Evolutionary conservation across 1,284 basidiomycete species (phyloP).

Genomic region (Trichosporon coremiiforme): DNA sequence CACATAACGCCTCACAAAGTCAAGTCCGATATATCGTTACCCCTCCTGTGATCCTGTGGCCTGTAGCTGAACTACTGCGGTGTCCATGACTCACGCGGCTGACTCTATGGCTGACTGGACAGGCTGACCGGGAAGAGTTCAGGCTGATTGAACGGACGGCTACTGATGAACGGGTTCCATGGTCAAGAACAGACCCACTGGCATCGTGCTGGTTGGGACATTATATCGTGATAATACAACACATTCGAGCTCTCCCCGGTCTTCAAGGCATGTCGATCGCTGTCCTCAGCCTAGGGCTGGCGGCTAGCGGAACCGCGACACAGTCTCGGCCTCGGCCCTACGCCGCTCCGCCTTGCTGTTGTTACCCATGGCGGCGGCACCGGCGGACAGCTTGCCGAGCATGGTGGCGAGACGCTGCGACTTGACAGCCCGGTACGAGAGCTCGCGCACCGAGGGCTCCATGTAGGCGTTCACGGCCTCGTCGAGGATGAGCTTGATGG

Average conservation of each 20-base stretch:
- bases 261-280: too few relatives aligned
- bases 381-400: conserved; percentile 72
- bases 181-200: not conserved
- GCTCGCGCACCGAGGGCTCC: conserved; percentile 69
- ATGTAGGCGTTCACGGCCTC: conserved; percentile 78
- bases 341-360: conserved; percentile 64
- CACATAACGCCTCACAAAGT: not conserved
- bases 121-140: too few relatives aligned
- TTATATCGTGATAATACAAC: not conserved
- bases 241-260: not conserved
- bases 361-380: conserved; percentile 44
- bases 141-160: too few relatives aligned
- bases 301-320: conserved; percentile 37
- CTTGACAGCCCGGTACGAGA: conserved; percentile 71
- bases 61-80: too few relatives aligned
- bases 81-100: too few relatives aligned
- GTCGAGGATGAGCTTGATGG: conserved; percentile 71
- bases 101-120: too few relatives aligned
- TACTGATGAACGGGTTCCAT: too few relatives aligned
- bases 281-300: not conserved
- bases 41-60: too few relatives aligned
- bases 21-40: not conserved
- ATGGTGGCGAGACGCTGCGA: conserved; percentile 73
- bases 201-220: not conserved
- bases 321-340: conserved; percentile 72